Evolutionary conservation across 192 early-diverging fungal species (phyloP).

Genomic region (Backusella morwellensis): DNA sequence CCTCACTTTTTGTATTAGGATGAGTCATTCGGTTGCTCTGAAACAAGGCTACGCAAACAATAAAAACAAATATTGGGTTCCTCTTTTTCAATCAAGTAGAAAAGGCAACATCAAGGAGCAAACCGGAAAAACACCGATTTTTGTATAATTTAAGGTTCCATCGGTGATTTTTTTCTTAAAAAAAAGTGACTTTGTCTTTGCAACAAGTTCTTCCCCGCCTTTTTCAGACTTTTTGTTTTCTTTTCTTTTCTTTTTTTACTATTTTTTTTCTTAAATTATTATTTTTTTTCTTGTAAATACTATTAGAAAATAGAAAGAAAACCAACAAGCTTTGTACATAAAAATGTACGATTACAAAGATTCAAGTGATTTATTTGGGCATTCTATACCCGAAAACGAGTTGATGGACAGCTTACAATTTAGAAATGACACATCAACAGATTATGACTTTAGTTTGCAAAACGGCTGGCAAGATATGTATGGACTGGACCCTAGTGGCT

Average conservation of each 20-base stretch:
- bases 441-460: background rate
- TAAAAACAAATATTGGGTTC: background rate
- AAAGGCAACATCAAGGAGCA: background rate
- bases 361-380: conserved; percentile 2
- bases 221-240: background rate
- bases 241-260: background rate
- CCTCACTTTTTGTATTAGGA: background rate
- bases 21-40: background rate
- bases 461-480: background rate
- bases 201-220: background rate
- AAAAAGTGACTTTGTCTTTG: conserved; percentile 5
- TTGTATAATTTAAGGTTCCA: background rate
- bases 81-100: background rate
- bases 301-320: conserved; percentile 4
- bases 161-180: background rate
- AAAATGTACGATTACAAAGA: conserved; percentile 8
- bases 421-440: background rate
- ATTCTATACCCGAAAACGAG: conserved; percentile 3
- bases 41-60: background rate
- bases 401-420: conserved; percentile 5
- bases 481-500: conserved; percentile 1
- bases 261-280: background rate
- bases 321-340: background rate
- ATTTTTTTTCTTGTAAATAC: background rate
- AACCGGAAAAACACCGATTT: conserved; percentile 5